Conservation (phyloP, 2,329 filamentous ascomycete species). For the Venturiaceae sp. region DNA sequence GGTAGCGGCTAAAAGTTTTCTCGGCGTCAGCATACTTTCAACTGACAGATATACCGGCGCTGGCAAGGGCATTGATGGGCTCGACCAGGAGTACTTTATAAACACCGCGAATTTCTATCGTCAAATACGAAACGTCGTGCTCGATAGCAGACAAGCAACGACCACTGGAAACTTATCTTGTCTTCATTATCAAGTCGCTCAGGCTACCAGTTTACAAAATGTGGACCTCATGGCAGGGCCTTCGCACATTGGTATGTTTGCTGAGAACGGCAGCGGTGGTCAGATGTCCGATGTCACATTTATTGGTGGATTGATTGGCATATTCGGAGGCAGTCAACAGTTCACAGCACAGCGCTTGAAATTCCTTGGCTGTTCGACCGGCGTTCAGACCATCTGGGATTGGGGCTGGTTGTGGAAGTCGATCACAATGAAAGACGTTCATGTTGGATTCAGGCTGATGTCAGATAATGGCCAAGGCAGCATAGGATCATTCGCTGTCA, state of each 20-base stretch:
- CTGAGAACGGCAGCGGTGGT: slow-evolving; percentile 62
- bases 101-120: slow-evolving; percentile 61
- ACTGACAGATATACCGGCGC: neutral
- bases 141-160: slow-evolving; percentile 58
- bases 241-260: slow-evolving; percentile 65
- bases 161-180: slow-evolving; percentile 39
- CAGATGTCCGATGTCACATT: slow-evolving; percentile 37
- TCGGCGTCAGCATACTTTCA: neutral
- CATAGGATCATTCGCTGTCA: slow-evolving; percentile 54
- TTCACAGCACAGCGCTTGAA: slow-evolving; percentile 49
- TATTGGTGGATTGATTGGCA: slow-evolving; percentile 11
- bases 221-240: slow-evolving; percentile 66
- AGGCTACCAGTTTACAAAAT: slow-evolving; percentile 72
- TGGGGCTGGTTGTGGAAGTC: slow-evolving; percentile 26
- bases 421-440: slow-evolving; percentile 50
- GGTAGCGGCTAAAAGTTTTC: neutral
- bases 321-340: slow-evolving; percentile 32
- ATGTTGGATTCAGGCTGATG: slow-evolving; percentile 36
- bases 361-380: slow-evolving; percentile 42
- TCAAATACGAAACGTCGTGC: slow-evolving; percentile 70
- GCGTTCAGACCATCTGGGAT: neutral
- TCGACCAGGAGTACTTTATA: slow-evolving; percentile 17
- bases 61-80: slow-evolving; percentile 5
- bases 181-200: slow-evolving; percentile 74
- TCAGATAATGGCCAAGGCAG: slow-evolving; percentile 31